Base-by-base conservation (phyloP, 2,329 filamentous ascomycete species). In the Colletotrichum navitas region DNA sequence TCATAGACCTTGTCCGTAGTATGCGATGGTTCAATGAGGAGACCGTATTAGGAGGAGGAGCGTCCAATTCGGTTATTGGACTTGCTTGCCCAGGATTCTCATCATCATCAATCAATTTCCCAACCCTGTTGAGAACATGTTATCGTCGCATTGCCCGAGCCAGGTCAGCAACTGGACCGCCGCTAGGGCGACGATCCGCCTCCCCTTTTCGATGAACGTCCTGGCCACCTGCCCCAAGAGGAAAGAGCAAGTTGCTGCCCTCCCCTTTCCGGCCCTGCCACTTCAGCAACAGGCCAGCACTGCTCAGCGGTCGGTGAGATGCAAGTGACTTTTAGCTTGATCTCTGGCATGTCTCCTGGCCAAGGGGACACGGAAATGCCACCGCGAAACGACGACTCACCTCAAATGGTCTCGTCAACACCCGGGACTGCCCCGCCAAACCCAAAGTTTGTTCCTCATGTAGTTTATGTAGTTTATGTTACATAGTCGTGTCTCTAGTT, bases 141-240 rank as follows among this genome's bases (percentile, higher is more conserved):
- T 43, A 21, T 1, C 4, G 39, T 18, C 14, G 6, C 14, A 18
- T 39, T 39, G 12, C 36, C 36, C 36, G 36, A 39, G 12, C 39
- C 39, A 14, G 14, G 39, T 41, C 39, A 16, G 39, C 14, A 41
- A 41, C 39, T 41, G 39, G 39, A 16, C n/a, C n/a, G n/a, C 16
- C 16, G 18, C 43, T 14, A 49, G n/a, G 47, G 12, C 26, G 26
- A 52, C 14, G 24, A 29, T 52, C 49, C 24, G 49, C 49, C 41
- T 21, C 36, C 39, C 36, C 36, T 32, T n/a, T 29, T 32, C 12
- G 16, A 47, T 39, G 26, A 49, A 34, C 58, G 5, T 12, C 64
- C 64, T 58, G 51, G 58, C 58, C 64, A 41, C 68, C 36, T 67
- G 41, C 49, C 59, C n/a, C 45, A 62, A 39, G 14, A 39, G 59